A percentile compares a stretch with the other conserved stretches of the same genome.
Evolutionary conservation across 1,284 basidiomycete species (phyloP).

Genomic region (Marasmius sp.): DNA sequence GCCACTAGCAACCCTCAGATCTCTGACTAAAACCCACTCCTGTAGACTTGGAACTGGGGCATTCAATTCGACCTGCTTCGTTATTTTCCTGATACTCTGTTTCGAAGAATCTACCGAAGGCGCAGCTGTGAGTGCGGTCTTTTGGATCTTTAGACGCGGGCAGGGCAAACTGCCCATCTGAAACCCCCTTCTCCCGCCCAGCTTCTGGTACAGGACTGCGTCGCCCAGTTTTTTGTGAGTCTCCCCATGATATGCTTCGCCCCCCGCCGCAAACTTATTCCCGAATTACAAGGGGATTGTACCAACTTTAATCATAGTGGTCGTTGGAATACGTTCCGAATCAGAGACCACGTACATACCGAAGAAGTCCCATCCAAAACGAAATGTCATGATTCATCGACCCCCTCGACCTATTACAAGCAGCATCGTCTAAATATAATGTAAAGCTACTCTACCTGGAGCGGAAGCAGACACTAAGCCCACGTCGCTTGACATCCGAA

Average conservation of each 20-base stretch:
- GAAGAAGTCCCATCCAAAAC: not conserved
- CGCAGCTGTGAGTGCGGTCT: not conserved
- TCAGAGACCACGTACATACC: not conserved
- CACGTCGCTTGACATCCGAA: too few species aligned
- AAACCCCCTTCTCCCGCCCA: not conserved
- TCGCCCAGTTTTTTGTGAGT: constrained; percentile 9
- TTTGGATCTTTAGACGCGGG: not conserved
- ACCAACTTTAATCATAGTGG: constrained; percentile 10
- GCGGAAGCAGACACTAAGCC: too few species aligned
- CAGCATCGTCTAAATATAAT: too few species aligned
- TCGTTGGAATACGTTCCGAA: constrained; percentile 8
- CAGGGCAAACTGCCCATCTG: not conserved
- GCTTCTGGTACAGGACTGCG: constrained; percentile 7
- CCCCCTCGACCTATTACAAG: not conserved
- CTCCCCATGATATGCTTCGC: not conserved
- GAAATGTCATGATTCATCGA: not conserved
- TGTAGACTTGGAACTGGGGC: constrained; percentile 5
- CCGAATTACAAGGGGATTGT: constrained; percentile 5
- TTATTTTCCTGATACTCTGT: constrained; percentile 6
- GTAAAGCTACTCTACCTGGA: too few species aligned
- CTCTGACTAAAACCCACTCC: not conserved
- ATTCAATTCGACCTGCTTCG: constrained; percentile 1
- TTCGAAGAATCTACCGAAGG: not conserved
- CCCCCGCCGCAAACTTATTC: not conserved
- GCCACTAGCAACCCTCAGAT: not conserved